Percentiles rank a stretch among this genome's conserved stretches.
Evolutionary conservation across 129 eudicot genomes (phyloP).

Genomic region (Centrapalus pauciflorus): DNA sequence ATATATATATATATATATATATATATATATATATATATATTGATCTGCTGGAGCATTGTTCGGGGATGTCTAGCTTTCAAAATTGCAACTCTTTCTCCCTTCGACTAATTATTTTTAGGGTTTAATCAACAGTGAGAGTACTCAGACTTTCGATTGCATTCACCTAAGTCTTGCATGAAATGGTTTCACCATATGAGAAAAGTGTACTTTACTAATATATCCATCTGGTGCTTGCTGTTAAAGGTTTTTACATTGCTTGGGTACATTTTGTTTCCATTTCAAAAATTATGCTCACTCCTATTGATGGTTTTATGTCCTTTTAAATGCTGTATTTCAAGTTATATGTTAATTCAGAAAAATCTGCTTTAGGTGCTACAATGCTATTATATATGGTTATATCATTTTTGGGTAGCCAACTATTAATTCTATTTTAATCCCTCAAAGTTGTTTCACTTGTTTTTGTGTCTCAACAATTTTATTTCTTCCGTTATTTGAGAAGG

Average conservation of each 20-base stretch:
- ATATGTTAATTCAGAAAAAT: neutral
- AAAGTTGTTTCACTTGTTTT: too few species aligned
- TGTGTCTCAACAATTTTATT: too few species aligned
- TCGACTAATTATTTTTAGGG: neutral
- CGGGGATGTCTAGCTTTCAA: neutral
- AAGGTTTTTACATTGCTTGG: neutral
- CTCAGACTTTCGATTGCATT: neutral
- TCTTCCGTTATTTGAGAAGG: too few species aligned
- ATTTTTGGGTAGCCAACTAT: too few species aligned
- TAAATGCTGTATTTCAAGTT: neutral
- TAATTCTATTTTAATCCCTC: too few species aligned
- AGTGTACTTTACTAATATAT: neutral
- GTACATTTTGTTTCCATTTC: neutral
- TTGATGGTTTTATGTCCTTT: neutral
- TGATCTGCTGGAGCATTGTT: neutral
- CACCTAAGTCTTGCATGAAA: neutral
- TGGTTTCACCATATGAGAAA: neutral
- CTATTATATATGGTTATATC: too few species aligned
- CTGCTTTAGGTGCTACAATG: neutral
- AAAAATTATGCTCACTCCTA: neutral
- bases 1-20: neutral
- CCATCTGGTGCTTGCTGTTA: neutral
- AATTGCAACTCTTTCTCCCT: neutral
- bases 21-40: neutral
- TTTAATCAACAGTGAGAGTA: neutral